Base-by-base conservation (phyloP, 129 eudicot species). In the Smallanthus sonchifolius region DNA sequence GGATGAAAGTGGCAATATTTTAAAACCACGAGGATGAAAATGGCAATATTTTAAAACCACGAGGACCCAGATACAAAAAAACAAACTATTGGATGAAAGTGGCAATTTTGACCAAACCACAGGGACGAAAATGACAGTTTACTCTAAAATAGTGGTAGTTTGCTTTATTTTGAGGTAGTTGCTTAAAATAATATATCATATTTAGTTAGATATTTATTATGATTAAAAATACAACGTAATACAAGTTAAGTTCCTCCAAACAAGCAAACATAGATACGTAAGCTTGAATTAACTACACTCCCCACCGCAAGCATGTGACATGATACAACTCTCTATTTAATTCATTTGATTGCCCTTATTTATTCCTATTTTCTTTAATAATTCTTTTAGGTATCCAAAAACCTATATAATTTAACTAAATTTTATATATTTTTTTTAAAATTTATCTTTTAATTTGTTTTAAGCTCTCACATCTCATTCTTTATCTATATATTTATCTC, bases 251-350 rank as follows among this genome's bases (percentile, higher is more conserved):
- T 66, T 51, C 80, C 79, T 65, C 7, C 80, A 75, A 75, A 66
- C 80, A 66, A 75, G 80, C 80, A 75, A 75, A 75, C 79, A 75
- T 64, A 28, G 79, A 75, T 75, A 75, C 79, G 79, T 75, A 75
- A 75, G 20, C 64, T 75, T 36, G 72, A 75, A 75, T 75, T 75
- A 75, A 64, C 49, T 64, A 75, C 79, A 63, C 79, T 75, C 79
- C 72, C 72, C 54, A 65, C 65, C 79, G 79, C 79, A 75, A 75
- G 70, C 78, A 62, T 75, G 79, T 75, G 65, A 49, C 72, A 75
- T 63, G 61, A 73, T 30, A 42, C 34, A 28, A 10, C 76, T 55
- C 42, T 40, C 14, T 61, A 42, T 45, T 74, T 35, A 64, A 75
- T 36, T 69, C 17, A 64, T 64, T 75, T 75, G 51, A 65, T 48